These are phyloP conservation scores for Aspergillus caelatus DNA, from an alignment of 2,329 filamentous ascomycete genomes.

Conservation along the genomic window DNA sequence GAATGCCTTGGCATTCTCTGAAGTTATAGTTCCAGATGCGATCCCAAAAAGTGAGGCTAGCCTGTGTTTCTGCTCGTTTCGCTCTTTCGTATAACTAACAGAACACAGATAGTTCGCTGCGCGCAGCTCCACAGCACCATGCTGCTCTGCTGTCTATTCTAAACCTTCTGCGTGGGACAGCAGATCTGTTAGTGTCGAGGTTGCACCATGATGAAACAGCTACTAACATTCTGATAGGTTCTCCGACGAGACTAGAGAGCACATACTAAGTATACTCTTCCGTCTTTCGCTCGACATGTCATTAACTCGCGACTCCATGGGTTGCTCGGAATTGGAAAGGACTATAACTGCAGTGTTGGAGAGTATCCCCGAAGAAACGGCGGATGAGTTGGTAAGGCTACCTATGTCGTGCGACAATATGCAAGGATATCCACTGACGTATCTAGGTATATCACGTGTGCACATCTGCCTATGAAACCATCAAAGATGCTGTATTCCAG, in stretches of 20 bases:
- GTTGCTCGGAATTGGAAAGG: slow-evolving; percentile 37
- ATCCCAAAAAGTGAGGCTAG: slow-evolving; percentile 25
- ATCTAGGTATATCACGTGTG: slow-evolving; percentile 34
- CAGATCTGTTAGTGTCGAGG: slow-evolving; percentile 31
- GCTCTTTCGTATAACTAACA: not conserved
- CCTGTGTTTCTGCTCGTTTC: not conserved
- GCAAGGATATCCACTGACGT: slow-evolving; percentile 11
- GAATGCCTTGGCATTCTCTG: slow-evolving; percentile 45
- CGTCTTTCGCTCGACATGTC: slow-evolving; percentile 41
- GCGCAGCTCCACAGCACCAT: slow-evolving; percentile 18
- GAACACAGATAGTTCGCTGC: slow-evolving; percentile 18
- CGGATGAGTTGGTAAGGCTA: slow-evolving; percentile 26
- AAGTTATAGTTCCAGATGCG: slow-evolving; percentile 30
- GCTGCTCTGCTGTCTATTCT: slow-evolving; percentile 37
- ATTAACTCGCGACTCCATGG: slow-evolving; percentile 30
- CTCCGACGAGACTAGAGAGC: slow-evolving; percentile 33
- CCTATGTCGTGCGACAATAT: not conserved
- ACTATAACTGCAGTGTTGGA: slow-evolving; percentile 36
- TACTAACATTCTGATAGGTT: slow-evolving; percentile 33
- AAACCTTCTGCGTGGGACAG: slow-evolving; percentile 33
- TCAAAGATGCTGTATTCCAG: slow-evolving; percentile 42
- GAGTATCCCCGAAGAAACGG: slow-evolving; percentile 23
- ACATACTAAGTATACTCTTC: slow-evolving; percentile 36
- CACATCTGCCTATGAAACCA: slow-evolving; percentile 34
- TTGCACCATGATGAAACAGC: not conserved